A percentile compares a stretch with the other conserved stretches of the same genome.
These are phyloP conservation scores for Cryptosporidium felis DNA, from an alignment of 169 alveolate genomes.

Conservation along the genomic window DNA sequence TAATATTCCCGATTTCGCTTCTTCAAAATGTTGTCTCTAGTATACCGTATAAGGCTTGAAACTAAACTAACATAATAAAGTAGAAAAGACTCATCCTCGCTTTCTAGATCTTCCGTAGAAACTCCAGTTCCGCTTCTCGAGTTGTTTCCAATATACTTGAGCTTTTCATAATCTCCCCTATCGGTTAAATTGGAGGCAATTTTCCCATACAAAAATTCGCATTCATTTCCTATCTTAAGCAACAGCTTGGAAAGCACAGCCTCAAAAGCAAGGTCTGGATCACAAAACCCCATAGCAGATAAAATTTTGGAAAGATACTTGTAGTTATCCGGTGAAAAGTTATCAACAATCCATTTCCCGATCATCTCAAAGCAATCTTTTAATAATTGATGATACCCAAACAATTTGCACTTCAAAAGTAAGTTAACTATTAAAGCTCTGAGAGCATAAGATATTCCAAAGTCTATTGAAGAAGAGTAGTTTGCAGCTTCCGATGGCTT, in stretches of 20 bases:
- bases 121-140: not conserved
- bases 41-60: conserved; percentile 45
- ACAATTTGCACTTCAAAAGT: conserved; percentile 9
- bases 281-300: conserved; percentile 42
- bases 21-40: not conserved
- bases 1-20: not conserved
- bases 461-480: conserved; percentile 44
- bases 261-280: conserved; percentile 21
- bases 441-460: conserved; percentile 51
- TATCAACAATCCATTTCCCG: conserved; percentile 21
- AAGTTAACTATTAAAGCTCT: conserved; percentile 8
- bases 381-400: conserved; percentile 21
- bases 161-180: too few relatives aligned
- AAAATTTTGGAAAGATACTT: conserved; percentile 50
- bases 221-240: not conserved
- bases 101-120: not conserved
- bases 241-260: not conserved
- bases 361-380: conserved; percentile 28
- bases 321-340: conserved; percentile 50
- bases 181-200: too few relatives aligned
- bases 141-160: too few relatives aligned
- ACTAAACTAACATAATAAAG: conserved; percentile 15
- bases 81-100: conserved; percentile 41
- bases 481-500: conserved; percentile 55
- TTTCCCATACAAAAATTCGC: too few relatives aligned